phyloP scores from a whole-genome alignment of 1,284 basidiomycete genomes.

The Malassezia dermatis region DNA sequence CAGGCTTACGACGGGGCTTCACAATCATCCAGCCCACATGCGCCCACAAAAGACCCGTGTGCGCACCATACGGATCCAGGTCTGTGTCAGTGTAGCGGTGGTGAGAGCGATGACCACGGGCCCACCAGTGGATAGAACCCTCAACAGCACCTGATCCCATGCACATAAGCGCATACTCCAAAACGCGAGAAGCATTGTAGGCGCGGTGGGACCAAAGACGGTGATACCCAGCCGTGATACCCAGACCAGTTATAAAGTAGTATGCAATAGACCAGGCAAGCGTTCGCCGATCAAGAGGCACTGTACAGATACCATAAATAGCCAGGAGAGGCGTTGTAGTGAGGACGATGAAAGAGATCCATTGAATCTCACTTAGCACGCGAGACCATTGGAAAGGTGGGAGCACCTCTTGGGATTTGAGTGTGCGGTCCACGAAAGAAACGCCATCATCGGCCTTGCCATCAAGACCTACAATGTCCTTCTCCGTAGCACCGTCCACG shows the following conservation, averaged over 20 bases:
- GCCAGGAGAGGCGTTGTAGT: conserved; percentile 36
- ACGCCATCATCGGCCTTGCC: background rate
- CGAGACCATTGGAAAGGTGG: conserved; percentile 40
- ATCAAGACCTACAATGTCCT: background rate
- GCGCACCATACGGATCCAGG: conserved; percentile 46
- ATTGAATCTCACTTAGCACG: conserved; percentile 42
- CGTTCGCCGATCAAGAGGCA: conserved; percentile 27
- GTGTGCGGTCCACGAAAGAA: conserved; percentile 13
- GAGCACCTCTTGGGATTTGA: conserved; percentile 31
- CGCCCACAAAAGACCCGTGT: conserved; percentile 45
- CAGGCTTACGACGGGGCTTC: conserved; percentile 46
- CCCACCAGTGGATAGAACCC: conserved; percentile 47
- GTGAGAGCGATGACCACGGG: conserved; percentile 47
- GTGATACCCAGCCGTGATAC: conserved; percentile 45
- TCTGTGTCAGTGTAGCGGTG: conserved; percentile 48
- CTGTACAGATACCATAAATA: conserved; percentile 38
- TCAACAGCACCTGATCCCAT: conserved; percentile 44
- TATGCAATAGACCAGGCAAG: conserved; percentile 30
- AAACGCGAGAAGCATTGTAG: conserved; percentile 34
- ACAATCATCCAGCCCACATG: conserved; percentile 47
- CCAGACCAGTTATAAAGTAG: conserved; percentile 46
- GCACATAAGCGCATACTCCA: conserved; percentile 41
- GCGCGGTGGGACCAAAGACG: conserved; percentile 45
- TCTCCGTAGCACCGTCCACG: conserved; percentile 1
- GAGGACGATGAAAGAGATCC: conserved; percentile 42